These are phyloP conservation scores for Coelastrella sp. DNA, from an alignment of 139 green algal genomes.

Conservation along the genomic window DNA sequence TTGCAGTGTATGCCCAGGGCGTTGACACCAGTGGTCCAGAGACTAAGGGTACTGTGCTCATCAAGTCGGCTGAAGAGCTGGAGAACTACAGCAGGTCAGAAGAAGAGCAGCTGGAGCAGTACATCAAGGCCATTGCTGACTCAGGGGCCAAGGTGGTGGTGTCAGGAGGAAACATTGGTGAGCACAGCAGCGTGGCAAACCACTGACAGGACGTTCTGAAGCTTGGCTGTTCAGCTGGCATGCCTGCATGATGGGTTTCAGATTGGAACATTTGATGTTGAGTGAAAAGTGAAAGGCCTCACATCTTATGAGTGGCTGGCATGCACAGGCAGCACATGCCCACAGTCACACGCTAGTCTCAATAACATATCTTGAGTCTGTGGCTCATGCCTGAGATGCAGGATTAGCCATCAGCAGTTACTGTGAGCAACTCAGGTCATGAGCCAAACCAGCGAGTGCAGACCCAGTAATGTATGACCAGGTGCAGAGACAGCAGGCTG, in stretches of 20 bases:
- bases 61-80: slow-evolving; percentile 94
- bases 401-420: too few species aligned
- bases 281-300: too few species aligned
- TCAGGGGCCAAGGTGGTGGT: slow-evolving; percentile 84
- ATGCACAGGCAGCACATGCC: too few species aligned
- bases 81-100: slow-evolving; percentile 91
- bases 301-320: too few species aligned
- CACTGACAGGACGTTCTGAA: not conserved
- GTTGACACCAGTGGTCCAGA: slow-evolving; percentile 72
- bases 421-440: too few species aligned
- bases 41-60: slow-evolving; percentile 97
- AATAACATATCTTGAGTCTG: too few species aligned
- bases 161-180: slow-evolving; percentile 65
- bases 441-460: too few species aligned
- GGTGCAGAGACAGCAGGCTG: not conserved
- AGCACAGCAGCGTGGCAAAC: not conserved
- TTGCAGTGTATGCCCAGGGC: slow-evolving; percentile 80
- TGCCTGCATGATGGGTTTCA: not conserved
- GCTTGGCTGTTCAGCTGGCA: not conserved
- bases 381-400: too few species aligned
- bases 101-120: slow-evolving; percentile 91
- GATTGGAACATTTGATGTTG: too few species aligned
- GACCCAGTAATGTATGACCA: too few species aligned
- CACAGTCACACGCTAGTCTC: too few species aligned
- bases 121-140: slow-evolving; percentile 88